Evolutionary conservation across 345 rosid species (phyloP), one percentile per base, ranked within the genome.

Genomic region (Acer campestre): DNA sequence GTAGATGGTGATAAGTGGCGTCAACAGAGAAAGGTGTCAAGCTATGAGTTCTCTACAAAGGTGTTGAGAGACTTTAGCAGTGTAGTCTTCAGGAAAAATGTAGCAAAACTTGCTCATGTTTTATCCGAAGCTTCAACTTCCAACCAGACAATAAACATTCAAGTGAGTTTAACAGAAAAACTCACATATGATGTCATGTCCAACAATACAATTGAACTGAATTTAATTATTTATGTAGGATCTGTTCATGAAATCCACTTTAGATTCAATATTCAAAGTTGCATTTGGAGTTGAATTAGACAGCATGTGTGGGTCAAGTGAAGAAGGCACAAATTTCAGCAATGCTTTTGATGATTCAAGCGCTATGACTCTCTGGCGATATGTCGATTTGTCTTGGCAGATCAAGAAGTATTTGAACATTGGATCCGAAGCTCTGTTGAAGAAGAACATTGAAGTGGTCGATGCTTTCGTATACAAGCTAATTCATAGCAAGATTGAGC

Each of bases 291-390:
- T 84, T 71, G 94, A 90, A 59, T 79, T 89, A 10, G 84, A 87
- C 71, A 79, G 84, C 77, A 81, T 90, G 86, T 85, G 89, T 68
- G 90, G 91, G 31, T 80, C 91, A 61, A 82, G 75, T 27, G 83
- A 77, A 82, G 89, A 87, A 75, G 86, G 91, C 1, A 49, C 40
- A 16, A 61, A 12, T 27, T 88, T 90, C 76, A 51, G 80, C 61
- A 11, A 44, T 44, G 92, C 94, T 72, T 90, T 90, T 85, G 91
- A 90, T 63, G 86, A 90, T 75, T 82, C 94, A 56, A 90, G 87
- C 75, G 89, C 89, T 3, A 67, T 85, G 77, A 80, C 73, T 71
- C 75, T 86, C 27, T 80, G 66, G 74, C 85, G 91, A 58, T 90
- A 89, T 75, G 91, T 84, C 11, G 94, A 90, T 67, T 9, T 78